Conservation (phyloP, 2,329 filamentous ascomycete species). For the Aspergillus jensenii region DNA sequence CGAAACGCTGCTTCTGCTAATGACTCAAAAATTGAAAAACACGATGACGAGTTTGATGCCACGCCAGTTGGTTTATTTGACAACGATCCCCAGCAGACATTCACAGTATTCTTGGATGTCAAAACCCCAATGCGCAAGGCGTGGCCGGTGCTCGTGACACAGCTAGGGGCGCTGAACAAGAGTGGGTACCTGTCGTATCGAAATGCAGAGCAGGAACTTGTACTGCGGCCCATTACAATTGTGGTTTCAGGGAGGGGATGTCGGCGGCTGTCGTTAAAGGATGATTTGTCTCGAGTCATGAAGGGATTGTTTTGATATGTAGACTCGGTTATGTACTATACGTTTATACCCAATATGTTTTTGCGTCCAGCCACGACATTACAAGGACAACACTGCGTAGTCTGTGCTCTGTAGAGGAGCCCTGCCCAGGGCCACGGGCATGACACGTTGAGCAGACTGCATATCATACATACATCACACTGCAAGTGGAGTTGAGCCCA, state of each 20-base stretch:
- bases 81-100: slow-evolving; percentile 13
- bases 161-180: slow-evolving; percentile 21
- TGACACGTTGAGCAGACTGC: slow-evolving; percentile 15
- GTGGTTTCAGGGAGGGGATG: slow-evolving; percentile 19
- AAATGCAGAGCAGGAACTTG: slow-evolving; percentile 17
- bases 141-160: slow-evolving; percentile 20
- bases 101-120: slow-evolving; percentile 26
- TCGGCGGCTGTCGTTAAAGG: neutral
- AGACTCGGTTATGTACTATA: neutral
- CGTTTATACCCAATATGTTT: neutral
- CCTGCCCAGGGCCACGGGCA: neutral
- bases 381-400: no score
- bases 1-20: slow-evolving; percentile 4
- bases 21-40: neutral
- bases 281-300: neutral
- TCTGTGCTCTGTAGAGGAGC: neutral
- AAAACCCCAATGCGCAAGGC: slow-evolving; percentile 16
- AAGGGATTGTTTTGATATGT: neutral
- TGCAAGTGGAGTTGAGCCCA: slow-evolving; percentile 9
- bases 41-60: neutral
- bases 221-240: slow-evolving; percentile 24
- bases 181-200: slow-evolving; percentile 25
- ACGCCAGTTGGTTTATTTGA: slow-evolving; percentile 11
- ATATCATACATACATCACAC: slow-evolving; percentile 2
- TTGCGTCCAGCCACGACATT: neutral